Percentiles rank a stretch among this genome's conserved stretches.
Evolutionary conservation across 2,329 filamentous ascomycete genomes (phyloP).

Genomic region (Fusarium pseudoanthophilum): DNA sequence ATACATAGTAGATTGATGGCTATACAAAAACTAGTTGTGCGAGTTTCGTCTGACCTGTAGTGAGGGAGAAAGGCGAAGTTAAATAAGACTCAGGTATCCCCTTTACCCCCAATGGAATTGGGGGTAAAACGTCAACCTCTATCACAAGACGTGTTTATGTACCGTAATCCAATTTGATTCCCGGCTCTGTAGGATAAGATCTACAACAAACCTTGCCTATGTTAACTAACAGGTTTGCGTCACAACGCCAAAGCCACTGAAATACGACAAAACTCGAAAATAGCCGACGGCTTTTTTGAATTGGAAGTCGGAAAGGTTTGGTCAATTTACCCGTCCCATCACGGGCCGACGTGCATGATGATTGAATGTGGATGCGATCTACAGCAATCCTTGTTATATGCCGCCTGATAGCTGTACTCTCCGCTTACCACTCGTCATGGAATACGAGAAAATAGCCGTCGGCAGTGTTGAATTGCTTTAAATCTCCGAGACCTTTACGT

Average conservation of each 20-base stretch:
- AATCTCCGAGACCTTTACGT: background rate
- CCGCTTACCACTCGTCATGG: background rate
- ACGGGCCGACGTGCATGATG: fast-evolving
- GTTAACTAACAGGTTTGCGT: fast-evolving
- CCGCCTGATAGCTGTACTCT: fast-evolving
- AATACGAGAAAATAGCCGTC: background rate
- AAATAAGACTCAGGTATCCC: background rate
- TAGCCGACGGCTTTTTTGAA: background rate
- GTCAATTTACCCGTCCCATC: background rate
- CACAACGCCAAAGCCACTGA: too few species aligned
- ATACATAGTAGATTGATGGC: background rate
- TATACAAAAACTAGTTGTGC: too few species aligned
- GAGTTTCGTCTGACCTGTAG: too few species aligned
- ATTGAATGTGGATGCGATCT: background rate
- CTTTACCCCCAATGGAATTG: background rate
- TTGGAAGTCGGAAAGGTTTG: fast-evolving
- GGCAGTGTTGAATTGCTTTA: background rate
- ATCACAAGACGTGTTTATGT: background rate
- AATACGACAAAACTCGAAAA: background rate
- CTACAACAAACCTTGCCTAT: background rate
- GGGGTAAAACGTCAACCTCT: background rate
- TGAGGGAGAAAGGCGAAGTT: too few species aligned
- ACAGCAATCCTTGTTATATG: background rate
- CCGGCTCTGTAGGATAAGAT: fast-evolving
- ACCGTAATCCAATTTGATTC: background rate